Evolutionary conservation across 2,329 filamentous ascomycete genomes (phyloP), one percentile per base, ranked within the genome.

Genomic region (Epichloe aotearoae): DNA sequence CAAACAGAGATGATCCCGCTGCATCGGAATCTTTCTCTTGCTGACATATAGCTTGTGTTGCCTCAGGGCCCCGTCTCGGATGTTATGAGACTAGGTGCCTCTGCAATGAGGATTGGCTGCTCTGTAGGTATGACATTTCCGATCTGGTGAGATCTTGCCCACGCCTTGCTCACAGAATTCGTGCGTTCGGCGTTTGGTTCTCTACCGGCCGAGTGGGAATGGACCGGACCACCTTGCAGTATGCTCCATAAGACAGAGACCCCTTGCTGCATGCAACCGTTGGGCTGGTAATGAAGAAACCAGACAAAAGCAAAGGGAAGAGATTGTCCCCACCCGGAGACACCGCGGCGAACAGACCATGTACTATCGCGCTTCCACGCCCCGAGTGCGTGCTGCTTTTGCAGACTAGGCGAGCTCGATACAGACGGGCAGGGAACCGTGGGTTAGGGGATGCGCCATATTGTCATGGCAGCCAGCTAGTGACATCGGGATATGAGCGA

Each of bases 271-370:
- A 47, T 26, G 48, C 44, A 50, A 45, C 48, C 51, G 39, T 23
- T 37, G 36, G 17, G n/a, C 23, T 23, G 20, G 36, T 17, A 23
- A n/a, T 26, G 42, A 37, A 49, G 19, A 42, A 4, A 38, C 34
- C 17, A n/a, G 15, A 40, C 10, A 48, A 26, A 4, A 47, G 8
- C 6, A 26, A 47, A 38, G 19, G 17, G 12, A n/a, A 46, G 14
- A 46, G 12, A 15, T 17, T 39, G 7, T 40, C 38, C 36, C 39
- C 39, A 44, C 36, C 40, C 51, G 51, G 51, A 43, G 45, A 45
- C 23, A 30, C 51, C 51, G 51, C 19, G 39, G 47, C 34, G 44
- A 47, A 52, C 50, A 43, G 51, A 53, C 51, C 51, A 48, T 50
- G 23, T 40, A 44, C 38, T 44, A 23, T 47, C 44, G 40, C 26